A percentile compares a stretch with the other conserved stretches of the same genome.
Conservation (phyloP, 352 stramenopile genomes). For the Plasmopara viticola region DNA sequence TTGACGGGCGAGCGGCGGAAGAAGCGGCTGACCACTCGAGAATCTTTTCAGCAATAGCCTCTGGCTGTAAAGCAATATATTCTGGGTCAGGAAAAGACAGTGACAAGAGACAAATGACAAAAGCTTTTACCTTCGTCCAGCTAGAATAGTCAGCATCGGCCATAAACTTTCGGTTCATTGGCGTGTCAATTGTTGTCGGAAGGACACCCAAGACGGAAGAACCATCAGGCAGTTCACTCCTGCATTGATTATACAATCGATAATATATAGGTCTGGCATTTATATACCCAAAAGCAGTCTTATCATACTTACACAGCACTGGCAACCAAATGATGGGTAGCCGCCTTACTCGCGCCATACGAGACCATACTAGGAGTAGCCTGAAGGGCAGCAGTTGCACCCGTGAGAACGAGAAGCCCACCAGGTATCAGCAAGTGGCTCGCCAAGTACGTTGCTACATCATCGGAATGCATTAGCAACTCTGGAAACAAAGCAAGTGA, state of each 20-base stretch:
- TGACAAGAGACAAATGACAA: neutral
- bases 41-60: conserved; percentile 74
- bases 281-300: neutral
- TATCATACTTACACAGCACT: conserved; percentile 60
- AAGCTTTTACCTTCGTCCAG: conserved; percentile 57
- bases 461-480: neutral
- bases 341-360: conserved; percentile 85
- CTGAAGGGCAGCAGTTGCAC: conserved; percentile 69
- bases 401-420: conserved; percentile 79
- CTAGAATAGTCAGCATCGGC: conserved; percentile 75
- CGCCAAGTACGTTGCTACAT: conserved; percentile 76
- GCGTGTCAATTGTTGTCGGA: conserved; percentile 80
- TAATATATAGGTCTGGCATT: too few species aligned
- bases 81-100: neutral
- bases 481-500: neutral
- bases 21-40: conserved; percentile 54
- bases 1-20: conserved; percentile 36
- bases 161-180: conserved; percentile 87
- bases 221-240: conserved; percentile 43
- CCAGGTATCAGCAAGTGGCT: conserved; percentile 50
- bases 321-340: conserved; percentile 84
- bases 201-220: conserved; percentile 62
- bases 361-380: conserved; percentile 79
- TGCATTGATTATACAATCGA: conserved; percentile 10
- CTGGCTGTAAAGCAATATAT: conserved; percentile 25